Percentiles rank a stretch among this genome's conserved stretches.
phyloP scores from a whole-genome alignment of 495 filamentous ascomycete species.

The Chaetomium tenue region DNA sequence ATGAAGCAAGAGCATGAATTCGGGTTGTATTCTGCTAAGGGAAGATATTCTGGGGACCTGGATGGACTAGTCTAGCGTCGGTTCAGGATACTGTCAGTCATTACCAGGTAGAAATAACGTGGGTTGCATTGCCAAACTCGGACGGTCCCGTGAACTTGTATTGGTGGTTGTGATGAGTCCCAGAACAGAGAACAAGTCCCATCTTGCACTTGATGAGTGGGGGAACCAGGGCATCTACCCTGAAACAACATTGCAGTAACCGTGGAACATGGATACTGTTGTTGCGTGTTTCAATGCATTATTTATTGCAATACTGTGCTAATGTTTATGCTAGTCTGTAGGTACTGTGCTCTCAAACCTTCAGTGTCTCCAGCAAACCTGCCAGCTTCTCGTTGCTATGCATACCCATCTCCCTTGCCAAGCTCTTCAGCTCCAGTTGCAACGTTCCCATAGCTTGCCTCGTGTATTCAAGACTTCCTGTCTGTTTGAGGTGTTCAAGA shows the following conservation, averaged over 20 bases:
- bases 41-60: neutral
- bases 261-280: too few species aligned
- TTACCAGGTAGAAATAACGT: slow-evolving; percentile 1
- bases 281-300: too few species aligned
- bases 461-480: slow-evolving; percentile 12
- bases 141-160: neutral
- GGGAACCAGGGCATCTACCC: too few species aligned
- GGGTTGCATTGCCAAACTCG: neutral
- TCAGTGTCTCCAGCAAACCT: neutral
- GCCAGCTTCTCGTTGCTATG: neutral
- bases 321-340: too few species aligned
- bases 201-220: too few species aligned
- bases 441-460: neutral
- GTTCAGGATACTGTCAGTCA: slow-evolving; percentile 7
- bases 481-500: slow-evolving; percentile 2
- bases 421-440: neutral
- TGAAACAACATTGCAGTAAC: too few species aligned
- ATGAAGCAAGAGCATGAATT: neutral
- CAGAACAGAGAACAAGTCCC: too few species aligned
- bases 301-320: too few species aligned
- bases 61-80: neutral
- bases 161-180: neutral
- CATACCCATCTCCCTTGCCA: slow-evolving; percentile 11
- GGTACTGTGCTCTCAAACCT: neutral
- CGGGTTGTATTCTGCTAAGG: neutral